phyloP scores from a whole-genome alignment of 2,329 filamentous ascomycete species.

The Meredithiella fracta region DNA sequence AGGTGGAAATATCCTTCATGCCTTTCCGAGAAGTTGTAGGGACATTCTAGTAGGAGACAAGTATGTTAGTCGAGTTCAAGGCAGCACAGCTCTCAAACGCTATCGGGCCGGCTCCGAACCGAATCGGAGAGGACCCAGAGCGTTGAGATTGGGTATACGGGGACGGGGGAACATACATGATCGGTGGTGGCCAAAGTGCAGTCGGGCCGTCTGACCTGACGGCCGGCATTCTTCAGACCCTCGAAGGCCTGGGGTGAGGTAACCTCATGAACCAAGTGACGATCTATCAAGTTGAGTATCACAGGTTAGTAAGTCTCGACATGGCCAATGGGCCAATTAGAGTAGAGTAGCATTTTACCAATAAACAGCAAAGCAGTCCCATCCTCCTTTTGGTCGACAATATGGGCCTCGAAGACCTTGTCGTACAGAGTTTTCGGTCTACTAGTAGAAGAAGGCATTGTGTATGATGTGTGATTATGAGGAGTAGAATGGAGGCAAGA shows the following conservation, averaged over 20 bases:
- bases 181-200: slow-evolving; percentile 94
- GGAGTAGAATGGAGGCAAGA: background rate
- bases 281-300: slow-evolving; percentile 38
- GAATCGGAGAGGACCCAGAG: too few species aligned
- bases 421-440: slow-evolving; percentile 81
- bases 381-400: slow-evolving; percentile 89
- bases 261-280: slow-evolving; percentile 95
- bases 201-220: slow-evolving; percentile 81
- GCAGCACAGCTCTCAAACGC: too few species aligned
- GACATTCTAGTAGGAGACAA: slow-evolving; percentile 51
- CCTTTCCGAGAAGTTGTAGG: slow-evolving; percentile 80
- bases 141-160: background rate
- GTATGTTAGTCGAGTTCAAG: slow-evolving; percentile 16
- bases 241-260: slow-evolving; percentile 98
- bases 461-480: slow-evolving; percentile 20
- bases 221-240: slow-evolving; percentile 74
- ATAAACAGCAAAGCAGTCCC: slow-evolving; percentile 89
- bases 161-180: slow-evolving; percentile 49
- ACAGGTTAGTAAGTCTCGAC: background rate
- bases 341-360: slow-evolving; percentile 37
- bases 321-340: background rate
- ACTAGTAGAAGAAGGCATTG: slow-evolving; percentile 59
- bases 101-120: too few species aligned
- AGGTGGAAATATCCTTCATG: slow-evolving; percentile 84
- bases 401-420: slow-evolving; percentile 89